Conservation (phyloP, 352 stramenopile species). For the Pythium pyrilobum region DNA sequence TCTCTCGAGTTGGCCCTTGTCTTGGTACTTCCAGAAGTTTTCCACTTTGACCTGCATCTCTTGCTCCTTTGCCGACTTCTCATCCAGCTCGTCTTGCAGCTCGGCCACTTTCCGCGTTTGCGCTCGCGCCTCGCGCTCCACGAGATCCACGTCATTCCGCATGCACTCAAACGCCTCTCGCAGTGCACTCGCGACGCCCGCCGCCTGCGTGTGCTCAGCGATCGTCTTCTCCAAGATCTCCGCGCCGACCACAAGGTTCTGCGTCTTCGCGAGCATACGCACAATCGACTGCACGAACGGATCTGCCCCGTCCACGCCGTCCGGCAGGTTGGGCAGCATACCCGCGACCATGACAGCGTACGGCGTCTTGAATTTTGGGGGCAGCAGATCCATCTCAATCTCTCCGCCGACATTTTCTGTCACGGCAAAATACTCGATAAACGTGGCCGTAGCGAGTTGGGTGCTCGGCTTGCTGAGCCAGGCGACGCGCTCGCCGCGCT, state of each 20-base stretch:
- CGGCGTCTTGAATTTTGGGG: constrained; percentile 58
- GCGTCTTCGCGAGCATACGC: constrained; percentile 67
- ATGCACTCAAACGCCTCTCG: constrained; percentile 29
- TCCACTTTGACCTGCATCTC: constrained; percentile 78
- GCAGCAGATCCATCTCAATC: constrained; percentile 60
- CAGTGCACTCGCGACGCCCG: neutral
- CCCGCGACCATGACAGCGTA: constrained; percentile 80
- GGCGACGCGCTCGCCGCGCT: constrained; percentile 45
- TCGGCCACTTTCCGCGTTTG: constrained; percentile 23
- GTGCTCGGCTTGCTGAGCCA: constrained; percentile 73
- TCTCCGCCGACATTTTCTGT: constrained; percentile 38
- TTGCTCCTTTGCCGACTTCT: constrained; percentile 49
- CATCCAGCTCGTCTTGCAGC: constrained; percentile 31
- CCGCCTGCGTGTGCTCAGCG: constrained; percentile 29
- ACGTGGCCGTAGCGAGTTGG: constrained; percentile 63
- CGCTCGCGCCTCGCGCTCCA: constrained; percentile 37
- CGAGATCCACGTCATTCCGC: constrained; percentile 46
- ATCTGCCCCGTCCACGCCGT: constrained; percentile 59
- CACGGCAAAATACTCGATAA: constrained; percentile 67
- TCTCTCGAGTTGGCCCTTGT: constrained; percentile 41
- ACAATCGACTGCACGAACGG: constrained; percentile 68
- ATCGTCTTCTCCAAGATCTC: constrained; percentile 57
- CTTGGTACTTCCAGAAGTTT: constrained; percentile 63
- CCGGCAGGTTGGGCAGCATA: constrained; percentile 62
- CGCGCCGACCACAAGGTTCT: constrained; percentile 62